phyloP scores from a whole-genome alignment of 2,329 filamentous ascomycete genomes.

The Setomelanomma holmii region DNA sequence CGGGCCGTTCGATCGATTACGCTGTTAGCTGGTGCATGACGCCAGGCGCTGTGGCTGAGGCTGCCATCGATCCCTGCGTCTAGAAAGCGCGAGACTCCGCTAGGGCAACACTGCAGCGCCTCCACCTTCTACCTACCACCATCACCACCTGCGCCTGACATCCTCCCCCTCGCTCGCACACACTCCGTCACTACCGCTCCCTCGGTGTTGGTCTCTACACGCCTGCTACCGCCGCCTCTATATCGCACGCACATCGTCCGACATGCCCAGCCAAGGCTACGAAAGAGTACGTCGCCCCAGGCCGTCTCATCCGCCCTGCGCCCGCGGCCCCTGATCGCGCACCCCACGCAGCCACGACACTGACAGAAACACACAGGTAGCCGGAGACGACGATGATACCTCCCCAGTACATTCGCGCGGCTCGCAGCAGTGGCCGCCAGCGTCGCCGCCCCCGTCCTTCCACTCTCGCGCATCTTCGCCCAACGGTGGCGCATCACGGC shows the following conservation, averaged over 20 bases:
- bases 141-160: too few species aligned
- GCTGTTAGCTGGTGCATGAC: too few species aligned
- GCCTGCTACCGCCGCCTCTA: too few species aligned
- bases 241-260: slow-evolving; percentile 17
- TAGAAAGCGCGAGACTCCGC: too few species aligned
- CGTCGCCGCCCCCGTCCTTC: slow-evolving; percentile 76
- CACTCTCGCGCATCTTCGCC: slow-evolving; percentile 81
- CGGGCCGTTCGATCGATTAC: neutral
- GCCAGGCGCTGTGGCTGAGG: too few species aligned
- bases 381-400: slow-evolving; percentile 54
- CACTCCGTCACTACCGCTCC: too few species aligned
- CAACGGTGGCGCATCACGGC: slow-evolving; percentile 55
- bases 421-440: slow-evolving; percentile 48
- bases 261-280: slow-evolving; percentile 58
- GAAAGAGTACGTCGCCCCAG: slow-evolving; percentile 52
- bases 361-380: slow-evolving; percentile 45
- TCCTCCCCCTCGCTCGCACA: too few species aligned
- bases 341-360: neutral
- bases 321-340: slow-evolving; percentile 13
- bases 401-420: slow-evolving; percentile 33
- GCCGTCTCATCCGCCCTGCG: slow-evolving; percentile 13
- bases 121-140: too few species aligned
- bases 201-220: too few species aligned
- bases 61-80: too few species aligned
- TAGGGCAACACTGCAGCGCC: too few species aligned